phyloP scores from a whole-genome alignment of 2,329 filamentous ascomycete species.

The Ascochyta pisi region DNA sequence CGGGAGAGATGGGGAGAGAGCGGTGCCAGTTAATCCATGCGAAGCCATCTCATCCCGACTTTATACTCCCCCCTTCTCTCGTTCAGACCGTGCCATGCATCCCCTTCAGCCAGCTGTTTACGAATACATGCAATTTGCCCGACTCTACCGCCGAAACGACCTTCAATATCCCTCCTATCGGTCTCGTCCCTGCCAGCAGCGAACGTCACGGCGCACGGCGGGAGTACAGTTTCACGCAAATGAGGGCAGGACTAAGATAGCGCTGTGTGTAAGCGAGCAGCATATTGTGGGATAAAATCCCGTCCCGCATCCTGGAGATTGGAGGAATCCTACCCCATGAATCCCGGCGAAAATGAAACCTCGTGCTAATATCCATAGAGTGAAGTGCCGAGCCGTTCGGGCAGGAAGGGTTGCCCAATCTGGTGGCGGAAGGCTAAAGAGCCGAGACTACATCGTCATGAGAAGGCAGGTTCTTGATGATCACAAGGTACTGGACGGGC shows the following conservation, averaged over 20 bases:
- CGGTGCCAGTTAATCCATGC: background rate
- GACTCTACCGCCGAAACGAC: background rate
- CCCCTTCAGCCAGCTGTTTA: background rate
- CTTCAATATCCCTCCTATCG: slow-evolving; percentile 3
- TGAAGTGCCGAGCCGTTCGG: slow-evolving; percentile 4
- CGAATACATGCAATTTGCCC: background rate
- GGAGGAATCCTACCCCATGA: slow-evolving; percentile 5
- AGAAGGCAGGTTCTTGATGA: background rate
- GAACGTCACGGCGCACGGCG: slow-evolving; percentile 4
- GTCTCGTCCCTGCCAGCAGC: background rate
- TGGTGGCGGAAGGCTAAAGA: slow-evolving; percentile 11
- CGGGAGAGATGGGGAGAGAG: background rate
- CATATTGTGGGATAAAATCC: slow-evolving; percentile 6
- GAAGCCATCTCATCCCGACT: background rate
- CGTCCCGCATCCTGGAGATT: slow-evolving; percentile 4
- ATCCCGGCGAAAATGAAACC: slow-evolving; percentile 7
- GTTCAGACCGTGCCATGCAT: background rate
- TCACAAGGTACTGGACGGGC: slow-evolving; percentile 1
- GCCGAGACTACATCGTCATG: background rate
- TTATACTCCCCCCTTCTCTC: slow-evolving; percentile 3
- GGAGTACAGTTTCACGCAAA: slow-evolving; percentile 11
- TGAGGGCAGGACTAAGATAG: slow-evolving; percentile 2
- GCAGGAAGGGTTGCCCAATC: slow-evolving; percentile 12
- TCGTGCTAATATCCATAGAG: slow-evolving; percentile 5
- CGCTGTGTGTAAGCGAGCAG: background rate